Conservation (phyloP, 1,139 yeast species). For the Nakaseomyces sp. region DNA sequence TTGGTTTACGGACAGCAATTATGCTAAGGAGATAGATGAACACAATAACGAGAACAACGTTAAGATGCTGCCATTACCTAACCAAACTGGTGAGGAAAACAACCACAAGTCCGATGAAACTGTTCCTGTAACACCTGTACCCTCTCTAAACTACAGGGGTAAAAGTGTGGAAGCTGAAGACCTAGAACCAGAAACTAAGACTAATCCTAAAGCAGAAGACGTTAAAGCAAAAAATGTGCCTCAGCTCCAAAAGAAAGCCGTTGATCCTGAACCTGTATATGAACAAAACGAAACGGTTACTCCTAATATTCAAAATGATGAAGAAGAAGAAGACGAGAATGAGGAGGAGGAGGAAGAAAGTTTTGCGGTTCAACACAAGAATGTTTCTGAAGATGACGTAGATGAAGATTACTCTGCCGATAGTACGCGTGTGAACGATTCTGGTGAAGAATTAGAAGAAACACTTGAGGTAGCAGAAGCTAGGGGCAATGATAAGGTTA, state of each 20-base stretch:
- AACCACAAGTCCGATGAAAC: constrained; percentile 8
- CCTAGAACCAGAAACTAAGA: too few species aligned
- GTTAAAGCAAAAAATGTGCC: too few species aligned
- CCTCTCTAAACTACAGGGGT: constrained; percentile 3
- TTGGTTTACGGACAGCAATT: constrained; percentile 45
- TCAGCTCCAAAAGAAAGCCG: too few species aligned
- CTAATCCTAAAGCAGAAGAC: too few species aligned
- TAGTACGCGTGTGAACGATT: not conserved
- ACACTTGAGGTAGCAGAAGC: not conserved
- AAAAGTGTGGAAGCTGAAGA: too few species aligned
- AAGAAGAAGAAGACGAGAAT: too few species aligned
- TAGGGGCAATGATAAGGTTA: not conserved
- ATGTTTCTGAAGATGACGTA: not conserved
- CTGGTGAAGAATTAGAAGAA: not conserved
- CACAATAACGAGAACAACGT: constrained; percentile 52
- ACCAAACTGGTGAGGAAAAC: constrained; percentile 5
- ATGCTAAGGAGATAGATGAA: constrained; percentile 42
- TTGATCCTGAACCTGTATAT: too few species aligned
- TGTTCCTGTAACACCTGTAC: constrained; percentile 15
- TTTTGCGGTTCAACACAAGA: not conserved
- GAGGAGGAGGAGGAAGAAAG: too few species aligned
- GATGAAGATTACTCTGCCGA: not conserved
- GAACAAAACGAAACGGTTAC: not conserved
- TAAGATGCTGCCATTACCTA: constrained; percentile 20
- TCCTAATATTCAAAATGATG: too few species aligned